phyloP scores from a whole-genome alignment of 768 basidiomycete genomes.

The Tylopilus subfusipes region DNA sequence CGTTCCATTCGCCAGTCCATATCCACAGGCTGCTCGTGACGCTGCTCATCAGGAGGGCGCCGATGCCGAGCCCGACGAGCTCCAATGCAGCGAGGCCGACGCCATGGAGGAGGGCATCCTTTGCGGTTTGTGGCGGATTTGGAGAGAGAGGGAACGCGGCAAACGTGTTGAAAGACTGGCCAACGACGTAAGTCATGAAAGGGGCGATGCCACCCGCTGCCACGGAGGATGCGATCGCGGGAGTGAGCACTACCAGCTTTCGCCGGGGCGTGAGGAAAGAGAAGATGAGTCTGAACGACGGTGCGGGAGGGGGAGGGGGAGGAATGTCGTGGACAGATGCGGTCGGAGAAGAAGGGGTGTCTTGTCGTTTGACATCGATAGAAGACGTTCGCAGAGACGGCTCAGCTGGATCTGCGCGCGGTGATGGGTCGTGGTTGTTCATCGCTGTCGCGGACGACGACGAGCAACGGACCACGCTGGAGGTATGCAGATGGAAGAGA shows the following conservation, averaged over 20 bases:
- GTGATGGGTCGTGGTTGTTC: constrained; percentile 29
- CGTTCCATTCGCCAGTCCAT: constrained; percentile 79
- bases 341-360: constrained; percentile 9
- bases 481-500: constrained; percentile 5
- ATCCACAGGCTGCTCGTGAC: constrained; percentile 82
- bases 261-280: constrained; percentile 59
- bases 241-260: constrained; percentile 53
- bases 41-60: constrained; percentile 68
- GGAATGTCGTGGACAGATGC: constrained; percentile 17
- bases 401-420: constrained; percentile 4
- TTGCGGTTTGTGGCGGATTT: constrained; percentile 39
- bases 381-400: constrained; percentile 23
- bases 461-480: constrained; percentile 10
- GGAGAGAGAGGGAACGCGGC: constrained; percentile 49
- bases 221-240: constrained; percentile 60
- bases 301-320: constrained; percentile 34
- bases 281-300: constrained; percentile 60
- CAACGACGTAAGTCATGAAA: constrained; percentile 82
- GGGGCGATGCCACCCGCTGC: constrained; percentile 71
- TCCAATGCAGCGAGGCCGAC: constrained; percentile 62
- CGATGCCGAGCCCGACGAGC: constrained; percentile 62
- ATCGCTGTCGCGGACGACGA: constrained; percentile 32
- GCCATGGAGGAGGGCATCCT: constrained; percentile 50
- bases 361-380: constrained; percentile 18
- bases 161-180: constrained; percentile 72